Evolutionary conservation across 179 eudicot genomes (phyloP).

Genomic region (Beta lomatogona): DNA sequence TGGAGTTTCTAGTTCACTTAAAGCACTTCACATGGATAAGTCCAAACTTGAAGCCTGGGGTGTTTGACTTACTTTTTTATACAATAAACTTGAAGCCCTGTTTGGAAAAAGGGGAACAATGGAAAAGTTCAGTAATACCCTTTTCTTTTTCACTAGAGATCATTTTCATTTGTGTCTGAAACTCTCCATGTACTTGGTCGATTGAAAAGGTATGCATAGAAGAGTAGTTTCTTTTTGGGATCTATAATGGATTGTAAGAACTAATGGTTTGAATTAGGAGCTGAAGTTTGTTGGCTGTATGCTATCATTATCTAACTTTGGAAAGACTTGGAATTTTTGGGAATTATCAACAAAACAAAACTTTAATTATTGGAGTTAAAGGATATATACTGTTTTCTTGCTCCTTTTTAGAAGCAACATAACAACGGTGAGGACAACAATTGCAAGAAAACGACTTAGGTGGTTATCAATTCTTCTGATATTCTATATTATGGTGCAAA

Average conservation of each 20-base stretch:
- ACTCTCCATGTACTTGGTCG: slow-evolving; percentile 1
- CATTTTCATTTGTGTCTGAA: background rate
- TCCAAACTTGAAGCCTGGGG: background rate
- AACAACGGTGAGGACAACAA: background rate
- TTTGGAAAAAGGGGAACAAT: background rate
- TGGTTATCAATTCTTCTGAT: background rate
- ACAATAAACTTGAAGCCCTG: background rate
- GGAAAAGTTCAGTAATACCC: background rate
- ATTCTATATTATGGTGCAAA: slow-evolving; percentile 8
- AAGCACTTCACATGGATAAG: background rate
- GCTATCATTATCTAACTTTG: slow-evolving; percentile 2
- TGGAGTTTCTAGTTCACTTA: slow-evolving; percentile 5
- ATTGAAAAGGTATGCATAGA: slow-evolving; percentile 1
- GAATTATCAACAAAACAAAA: background rate
- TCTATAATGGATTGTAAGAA: background rate
- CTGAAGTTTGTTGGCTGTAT: background rate
- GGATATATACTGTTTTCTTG: background rate
- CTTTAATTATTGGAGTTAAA: background rate
- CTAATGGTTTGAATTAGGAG: background rate
- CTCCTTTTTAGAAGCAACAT: slow-evolving; percentile 2
- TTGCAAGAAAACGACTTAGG: background rate
- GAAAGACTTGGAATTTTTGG: background rate
- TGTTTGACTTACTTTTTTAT: background rate
- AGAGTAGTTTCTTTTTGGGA: background rate
- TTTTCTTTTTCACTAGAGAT: background rate